Conservation (phyloP, 441 rosid species). For the Kokia cookei region DNA sequence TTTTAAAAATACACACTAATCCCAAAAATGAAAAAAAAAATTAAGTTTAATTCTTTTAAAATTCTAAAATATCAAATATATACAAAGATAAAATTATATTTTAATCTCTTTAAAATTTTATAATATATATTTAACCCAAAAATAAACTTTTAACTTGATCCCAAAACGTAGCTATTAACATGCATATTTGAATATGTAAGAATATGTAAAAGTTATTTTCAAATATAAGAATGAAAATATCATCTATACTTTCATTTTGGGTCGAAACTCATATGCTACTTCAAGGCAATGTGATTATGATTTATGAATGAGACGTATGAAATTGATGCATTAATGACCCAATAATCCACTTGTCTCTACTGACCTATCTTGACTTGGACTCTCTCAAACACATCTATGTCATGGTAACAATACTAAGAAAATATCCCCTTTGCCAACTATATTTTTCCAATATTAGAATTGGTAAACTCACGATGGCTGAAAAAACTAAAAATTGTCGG, state of each 20-base stretch:
- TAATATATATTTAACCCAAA: too few relatives aligned
- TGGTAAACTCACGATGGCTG: background rate
- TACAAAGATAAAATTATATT: too few relatives aligned
- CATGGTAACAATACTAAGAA: background rate
- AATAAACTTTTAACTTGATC: too few relatives aligned
- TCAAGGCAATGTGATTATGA: background rate
- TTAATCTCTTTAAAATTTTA: too few relatives aligned
- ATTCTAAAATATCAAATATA: too few relatives aligned
- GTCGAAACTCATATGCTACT: background rate
- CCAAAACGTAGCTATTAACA: too few relatives aligned
- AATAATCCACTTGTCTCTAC: background rate
- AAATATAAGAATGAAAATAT: too few relatives aligned
- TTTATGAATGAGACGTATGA: background rate
- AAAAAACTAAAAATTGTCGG: background rate
- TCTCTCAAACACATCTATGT: background rate
- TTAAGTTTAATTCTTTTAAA: too few relatives aligned
- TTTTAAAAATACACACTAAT: too few relatives aligned
- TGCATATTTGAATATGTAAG: too few relatives aligned
- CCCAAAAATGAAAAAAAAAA: too few relatives aligned
- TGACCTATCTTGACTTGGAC: background rate
- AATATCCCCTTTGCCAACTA: background rate
- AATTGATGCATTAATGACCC: background rate
- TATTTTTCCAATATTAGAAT: background rate
- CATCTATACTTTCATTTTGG: background rate
- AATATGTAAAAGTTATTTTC: background rate